phyloP scores from a whole-genome alignment of 306 rosid species.

The Senna tora region DNA sequence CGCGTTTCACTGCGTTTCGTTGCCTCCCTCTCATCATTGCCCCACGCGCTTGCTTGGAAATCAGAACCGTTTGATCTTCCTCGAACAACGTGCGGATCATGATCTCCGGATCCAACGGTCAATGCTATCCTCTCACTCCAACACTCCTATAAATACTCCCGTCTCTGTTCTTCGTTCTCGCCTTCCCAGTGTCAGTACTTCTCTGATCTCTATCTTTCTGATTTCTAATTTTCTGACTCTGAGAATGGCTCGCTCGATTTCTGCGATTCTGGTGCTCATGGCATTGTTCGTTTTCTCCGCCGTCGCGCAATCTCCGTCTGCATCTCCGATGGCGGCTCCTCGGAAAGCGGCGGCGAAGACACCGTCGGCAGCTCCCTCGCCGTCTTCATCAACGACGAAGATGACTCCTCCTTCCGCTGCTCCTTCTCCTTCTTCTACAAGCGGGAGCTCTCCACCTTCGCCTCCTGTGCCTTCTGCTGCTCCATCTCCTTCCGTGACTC shows the following conservation, averaged over 20 bases:
- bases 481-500: conserved; percentile 28
- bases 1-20: conserved; percentile 10
- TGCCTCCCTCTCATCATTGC: neutral
- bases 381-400: neutral
- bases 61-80: conserved; percentile 30
- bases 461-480: conserved; percentile 7
- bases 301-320: conserved; percentile 39
- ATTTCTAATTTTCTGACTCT: neutral
- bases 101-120: conserved; percentile 20
- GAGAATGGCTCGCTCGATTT: conserved; percentile 31
- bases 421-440: conserved; percentile 25
- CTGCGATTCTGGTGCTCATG: conserved; percentile 2
- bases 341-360: neutral
- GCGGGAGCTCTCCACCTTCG: conserved; percentile 33
- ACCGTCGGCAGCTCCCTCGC: neutral
- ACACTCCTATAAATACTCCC: conserved; percentile 27
- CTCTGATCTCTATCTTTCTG: neutral
- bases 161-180: neutral
- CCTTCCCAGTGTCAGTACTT: neutral
- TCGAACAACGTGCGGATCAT: neutral
- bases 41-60: neutral
- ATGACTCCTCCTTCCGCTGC: neutral
- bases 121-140: neutral
- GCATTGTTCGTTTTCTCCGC: conserved; percentile 32
- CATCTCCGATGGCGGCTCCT: conserved; percentile 22